Conservation (phyloP, 257 asterid genomes). For the Ilex aquifolium region DNA sequence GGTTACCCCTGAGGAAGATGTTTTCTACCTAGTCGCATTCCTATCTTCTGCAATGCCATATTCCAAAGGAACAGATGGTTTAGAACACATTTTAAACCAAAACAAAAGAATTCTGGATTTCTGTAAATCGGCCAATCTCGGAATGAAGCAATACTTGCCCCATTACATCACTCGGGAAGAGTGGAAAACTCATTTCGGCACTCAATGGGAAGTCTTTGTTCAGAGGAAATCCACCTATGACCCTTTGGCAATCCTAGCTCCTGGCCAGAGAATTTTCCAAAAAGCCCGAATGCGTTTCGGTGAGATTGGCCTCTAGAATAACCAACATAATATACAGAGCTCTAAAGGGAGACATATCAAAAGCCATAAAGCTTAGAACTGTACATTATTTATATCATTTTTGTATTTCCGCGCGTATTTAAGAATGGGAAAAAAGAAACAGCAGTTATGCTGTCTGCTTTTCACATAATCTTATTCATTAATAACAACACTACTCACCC, state of each 20-base stretch:
- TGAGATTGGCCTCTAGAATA: slow-evolving; percentile 20
- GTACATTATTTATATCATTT: background rate
- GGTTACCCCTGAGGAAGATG: slow-evolving; percentile 70
- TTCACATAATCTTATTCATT: too few species aligned
- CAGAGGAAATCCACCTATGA: slow-evolving; percentile 67
- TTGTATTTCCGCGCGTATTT: background rate
- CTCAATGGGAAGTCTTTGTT: slow-evolving; percentile 60
- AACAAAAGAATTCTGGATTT: slow-evolving; percentile 53
- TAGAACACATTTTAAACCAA: slow-evolving; percentile 49
- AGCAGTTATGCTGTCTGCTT: too few species aligned
- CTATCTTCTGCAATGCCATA: slow-evolving; percentile 66
- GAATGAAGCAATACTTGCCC: slow-evolving; percentile 82
- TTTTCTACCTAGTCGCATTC: slow-evolving; percentile 74
- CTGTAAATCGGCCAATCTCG: slow-evolving; percentile 42
- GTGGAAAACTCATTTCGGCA: slow-evolving; percentile 86
- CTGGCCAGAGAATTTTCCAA: slow-evolving; percentile 78
- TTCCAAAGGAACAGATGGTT: slow-evolving; percentile 61
- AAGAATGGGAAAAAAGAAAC: background rate
- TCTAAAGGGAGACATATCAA: background rate
- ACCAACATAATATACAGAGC: slow-evolving; percentile 9
- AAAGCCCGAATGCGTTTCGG: slow-evolving; percentile 30
- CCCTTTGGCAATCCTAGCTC: slow-evolving; percentile 85
- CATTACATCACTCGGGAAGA: slow-evolving; percentile 62
- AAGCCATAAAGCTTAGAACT: background rate
- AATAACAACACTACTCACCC: too few species aligned